phyloP scores from a whole-genome alignment of 148 eudicot genomes.

The Rhododendron williamsianum region DNA sequence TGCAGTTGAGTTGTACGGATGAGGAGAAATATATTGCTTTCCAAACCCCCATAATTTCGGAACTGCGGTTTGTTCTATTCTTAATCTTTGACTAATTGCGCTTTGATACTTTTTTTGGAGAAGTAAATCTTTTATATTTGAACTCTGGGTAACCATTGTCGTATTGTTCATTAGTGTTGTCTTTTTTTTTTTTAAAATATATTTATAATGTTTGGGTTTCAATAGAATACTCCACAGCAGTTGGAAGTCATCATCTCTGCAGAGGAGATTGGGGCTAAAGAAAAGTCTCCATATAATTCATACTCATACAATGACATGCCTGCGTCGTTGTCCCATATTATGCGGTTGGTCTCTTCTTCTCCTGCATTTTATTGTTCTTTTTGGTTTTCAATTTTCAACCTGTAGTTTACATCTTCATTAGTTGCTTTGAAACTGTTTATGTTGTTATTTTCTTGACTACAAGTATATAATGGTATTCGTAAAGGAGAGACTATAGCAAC shows the following conservation, averaged over 20 bases:
- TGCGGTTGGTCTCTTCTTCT: constrained; percentile 28
- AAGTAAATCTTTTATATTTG: not conserved
- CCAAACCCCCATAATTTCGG: constrained; percentile 37
- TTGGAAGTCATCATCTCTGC: constrained; percentile 66
- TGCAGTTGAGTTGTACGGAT: constrained; percentile 60
- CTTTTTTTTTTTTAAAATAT: not conserved
- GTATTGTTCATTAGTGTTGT: not conserved
- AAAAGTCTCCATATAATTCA: constrained; percentile 59
- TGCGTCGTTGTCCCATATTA: constrained; percentile 45
- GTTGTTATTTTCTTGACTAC: not conserved
- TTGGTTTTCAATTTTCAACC: not conserved
- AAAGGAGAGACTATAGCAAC: not conserved
- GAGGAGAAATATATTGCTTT: constrained; percentile 52
- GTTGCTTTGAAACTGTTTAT: not conserved
- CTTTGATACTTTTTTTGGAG: not conserved
- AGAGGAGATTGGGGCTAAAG: constrained; percentile 67
- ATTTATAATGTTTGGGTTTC: constrained; percentile 6
- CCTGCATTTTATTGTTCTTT: not conserved
- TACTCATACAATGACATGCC: constrained; percentile 50
- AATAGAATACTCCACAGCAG: constrained; percentile 48
- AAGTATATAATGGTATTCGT: not conserved
- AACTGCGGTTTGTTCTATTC: constrained; percentile 40
- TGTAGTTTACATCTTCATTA: not conserved
- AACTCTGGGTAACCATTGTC: not conserved
- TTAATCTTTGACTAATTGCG: constrained; percentile 12